phyloP scores from a whole-genome alignment of 2,329 filamentous ascomycete species.

The Didymella arachidicola region DNA sequence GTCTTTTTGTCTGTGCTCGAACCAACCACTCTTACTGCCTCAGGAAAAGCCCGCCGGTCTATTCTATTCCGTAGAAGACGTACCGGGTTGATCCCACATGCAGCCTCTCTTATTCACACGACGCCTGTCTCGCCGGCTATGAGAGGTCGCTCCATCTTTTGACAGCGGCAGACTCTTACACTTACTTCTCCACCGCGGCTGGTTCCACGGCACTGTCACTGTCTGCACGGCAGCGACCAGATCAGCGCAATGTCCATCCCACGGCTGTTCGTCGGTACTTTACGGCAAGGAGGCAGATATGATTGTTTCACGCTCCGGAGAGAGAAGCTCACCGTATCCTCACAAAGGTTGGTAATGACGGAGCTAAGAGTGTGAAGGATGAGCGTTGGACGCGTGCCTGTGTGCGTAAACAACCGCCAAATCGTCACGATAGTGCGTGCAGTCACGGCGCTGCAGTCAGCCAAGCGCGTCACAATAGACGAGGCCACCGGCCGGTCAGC shows the following conservation, averaged over 20 bases:
- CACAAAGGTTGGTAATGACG: not conserved
- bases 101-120: conserved; percentile 19
- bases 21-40: conserved; percentile 15
- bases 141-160: conserved; percentile 36
- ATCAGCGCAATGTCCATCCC: conserved; percentile 17
- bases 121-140: conserved; percentile 23
- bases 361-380: conserved; percentile 2
- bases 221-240: conserved; percentile 12
- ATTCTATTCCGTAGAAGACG: too few relatives aligned
- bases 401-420: conserved; percentile 10
- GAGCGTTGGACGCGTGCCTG: conserved; percentile 10
- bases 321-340: conserved; percentile 10
- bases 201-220: conserved; percentile 3
- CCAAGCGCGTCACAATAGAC: conserved; percentile 9
- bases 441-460: not conserved
- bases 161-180: conserved; percentile 19
- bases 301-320: conserved; percentile 15
- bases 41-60: conserved; percentile 13
- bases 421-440: conserved; percentile 2
- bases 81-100: conserved; percentile 27
- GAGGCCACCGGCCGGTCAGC: conserved; percentile 22
- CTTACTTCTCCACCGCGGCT: conserved; percentile 9
- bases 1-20: conserved; percentile 13
- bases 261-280: conserved; percentile 20
- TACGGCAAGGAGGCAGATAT: not conserved